Conservation (phyloP, 257 asterid genomes). For the Ajuga chamaepitys region DNA sequence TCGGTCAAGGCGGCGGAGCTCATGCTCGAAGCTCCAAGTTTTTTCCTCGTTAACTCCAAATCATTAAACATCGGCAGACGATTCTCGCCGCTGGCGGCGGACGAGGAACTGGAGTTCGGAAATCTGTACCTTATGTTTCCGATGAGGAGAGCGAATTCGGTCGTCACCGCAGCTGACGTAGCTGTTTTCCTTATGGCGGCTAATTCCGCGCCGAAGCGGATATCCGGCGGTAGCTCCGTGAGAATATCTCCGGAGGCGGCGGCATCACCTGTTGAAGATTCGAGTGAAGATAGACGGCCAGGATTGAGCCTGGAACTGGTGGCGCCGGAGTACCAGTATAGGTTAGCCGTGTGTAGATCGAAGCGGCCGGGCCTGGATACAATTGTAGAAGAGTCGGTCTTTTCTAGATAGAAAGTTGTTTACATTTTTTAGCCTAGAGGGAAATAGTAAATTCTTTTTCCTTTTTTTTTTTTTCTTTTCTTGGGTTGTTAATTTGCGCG, state of each 20-base stretch:
- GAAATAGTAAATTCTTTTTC: not conserved
- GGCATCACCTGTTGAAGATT: not conserved
- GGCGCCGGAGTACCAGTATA: conserved; percentile 27
- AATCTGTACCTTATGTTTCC: conserved; percentile 51
- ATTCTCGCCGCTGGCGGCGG: conserved; percentile 58
- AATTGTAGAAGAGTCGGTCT: conserved; percentile 39
- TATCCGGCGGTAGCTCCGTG: conserved; percentile 21
- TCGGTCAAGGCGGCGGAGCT: conserved; percentile 66
- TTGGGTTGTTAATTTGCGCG: not conserved
- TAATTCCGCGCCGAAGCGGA: conserved; percentile 47
- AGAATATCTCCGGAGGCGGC: conserved; percentile 36
- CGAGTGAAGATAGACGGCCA: conserved; percentile 17
- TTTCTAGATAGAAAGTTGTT: conserved; percentile 13
- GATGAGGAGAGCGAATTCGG: conserved; percentile 43
- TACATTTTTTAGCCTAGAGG: not conserved
- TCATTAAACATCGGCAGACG: conserved; percentile 41
- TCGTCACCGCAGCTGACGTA: conserved; percentile 51
- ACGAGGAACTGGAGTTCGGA: conserved; percentile 55
- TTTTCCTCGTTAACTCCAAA: conserved; percentile 43
- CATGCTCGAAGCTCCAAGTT: conserved; percentile 56
- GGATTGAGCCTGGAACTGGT: conserved; percentile 23
- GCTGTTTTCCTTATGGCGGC: conserved; percentile 41
- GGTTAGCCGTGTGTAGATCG: conserved; percentile 35
- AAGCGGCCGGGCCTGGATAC: conserved; percentile 51
- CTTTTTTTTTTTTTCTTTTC: not conserved